Percentiles rank a stretch among this genome's conserved stretches.
phyloP scores from a whole-genome alignment of 768 basidiomycete species.

The Xanthoconium purpureum region DNA sequence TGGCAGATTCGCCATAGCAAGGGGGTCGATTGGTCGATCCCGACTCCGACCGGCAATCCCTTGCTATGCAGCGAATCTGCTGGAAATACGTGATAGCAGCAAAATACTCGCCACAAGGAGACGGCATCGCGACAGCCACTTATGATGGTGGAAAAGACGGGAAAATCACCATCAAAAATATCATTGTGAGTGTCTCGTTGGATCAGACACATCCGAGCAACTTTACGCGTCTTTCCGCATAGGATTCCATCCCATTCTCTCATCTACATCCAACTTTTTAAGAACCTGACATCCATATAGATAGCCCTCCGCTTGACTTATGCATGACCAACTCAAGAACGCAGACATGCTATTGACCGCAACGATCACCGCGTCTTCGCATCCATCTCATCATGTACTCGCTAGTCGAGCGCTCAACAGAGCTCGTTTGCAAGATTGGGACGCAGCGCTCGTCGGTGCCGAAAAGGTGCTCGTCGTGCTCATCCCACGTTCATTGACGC shows the following conservation, averaged over 20 bases:
- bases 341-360: not conserved
- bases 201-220: no score
- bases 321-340: not conserved
- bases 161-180: not conserved
- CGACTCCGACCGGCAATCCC: no score
- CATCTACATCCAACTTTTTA: not conserved
- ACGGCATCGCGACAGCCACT: no score
- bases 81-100: no score
- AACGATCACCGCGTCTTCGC: not conserved
- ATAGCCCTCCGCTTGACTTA: not conserved
- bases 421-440: not conserved
- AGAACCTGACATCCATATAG: not conserved
- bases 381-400: not conserved
- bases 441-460: not conserved
- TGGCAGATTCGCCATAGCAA: no score
- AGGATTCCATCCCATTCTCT: not conserved
- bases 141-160: not conserved
- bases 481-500: no score
- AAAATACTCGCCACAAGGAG: not conserved
- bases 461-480: not conserved
- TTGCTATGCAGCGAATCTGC: no score
- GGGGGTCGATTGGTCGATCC: no score
- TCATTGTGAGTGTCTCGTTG: no score
- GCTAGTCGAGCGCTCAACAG: not conserved
- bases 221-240: not conserved